Conservation (phyloP, 129 eudicot species). For the Chrysanthemum seticuspe region DNA sequence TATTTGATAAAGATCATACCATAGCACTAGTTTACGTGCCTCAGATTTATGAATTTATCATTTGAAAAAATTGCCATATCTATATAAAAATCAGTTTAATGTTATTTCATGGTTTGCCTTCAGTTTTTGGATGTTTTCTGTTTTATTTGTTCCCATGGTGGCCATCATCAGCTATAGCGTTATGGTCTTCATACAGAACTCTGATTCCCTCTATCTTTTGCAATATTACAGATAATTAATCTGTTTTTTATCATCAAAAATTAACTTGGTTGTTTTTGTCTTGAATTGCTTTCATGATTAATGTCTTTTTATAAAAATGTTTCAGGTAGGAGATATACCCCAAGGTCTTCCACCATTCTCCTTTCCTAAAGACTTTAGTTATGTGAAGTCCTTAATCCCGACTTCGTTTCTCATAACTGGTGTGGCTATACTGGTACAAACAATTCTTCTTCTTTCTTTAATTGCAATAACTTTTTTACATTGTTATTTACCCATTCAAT, state of each 20-base stretch:
- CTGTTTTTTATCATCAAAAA: not conserved
- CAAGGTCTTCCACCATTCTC: slow-evolving; percentile 91
- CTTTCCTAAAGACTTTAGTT: slow-evolving; percentile 62
- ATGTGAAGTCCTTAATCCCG: slow-evolving; percentile 69
- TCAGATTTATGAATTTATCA: not conserved
- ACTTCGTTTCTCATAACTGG: slow-evolving; percentile 86
- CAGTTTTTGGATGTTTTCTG: not conserved
- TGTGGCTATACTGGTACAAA: slow-evolving; percentile 83
- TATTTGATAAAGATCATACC: not conserved
- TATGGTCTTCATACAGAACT: too few species aligned
- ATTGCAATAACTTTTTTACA: not conserved
- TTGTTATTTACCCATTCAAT: slow-evolving; percentile 16
- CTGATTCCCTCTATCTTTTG: too few species aligned
- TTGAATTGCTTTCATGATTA: slow-evolving; percentile 9
- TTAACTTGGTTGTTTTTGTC: not conserved
- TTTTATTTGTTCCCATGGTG: too few species aligned
- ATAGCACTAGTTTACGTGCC: not conserved
- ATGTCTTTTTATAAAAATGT: slow-evolving; percentile 10
- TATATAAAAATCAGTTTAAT: too few species aligned
- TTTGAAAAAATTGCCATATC: too few species aligned
- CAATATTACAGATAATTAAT: too few species aligned
- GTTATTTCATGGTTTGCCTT: too few species aligned
- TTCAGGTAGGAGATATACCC: slow-evolving; percentile 89
- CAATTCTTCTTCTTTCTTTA: not conserved
- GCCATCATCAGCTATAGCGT: too few species aligned